Evolutionary conservation across 768 basidiomycete species (phyloP).

Genomic region (Scleroderma citrinum): DNA sequence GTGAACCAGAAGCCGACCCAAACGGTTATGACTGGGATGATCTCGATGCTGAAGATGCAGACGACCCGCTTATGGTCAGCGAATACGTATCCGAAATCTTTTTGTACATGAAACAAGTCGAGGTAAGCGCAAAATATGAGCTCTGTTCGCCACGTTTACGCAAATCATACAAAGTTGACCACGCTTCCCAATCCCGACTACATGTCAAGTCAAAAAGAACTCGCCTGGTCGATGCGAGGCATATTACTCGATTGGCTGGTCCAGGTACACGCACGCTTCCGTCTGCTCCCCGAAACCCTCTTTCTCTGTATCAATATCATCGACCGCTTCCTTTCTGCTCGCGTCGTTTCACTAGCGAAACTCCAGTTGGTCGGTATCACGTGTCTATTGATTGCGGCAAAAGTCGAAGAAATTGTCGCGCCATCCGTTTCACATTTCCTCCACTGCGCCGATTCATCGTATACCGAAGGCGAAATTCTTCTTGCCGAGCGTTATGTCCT

Average conservation of each 20-base stretch:
- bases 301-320: slow-evolving; percentile 87
- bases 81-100: slow-evolving; percentile 96
- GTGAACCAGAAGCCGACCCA: slow-evolving; percentile 59
- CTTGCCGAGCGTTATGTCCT: slow-evolving; percentile 87
- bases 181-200: slow-evolving; percentile 84
- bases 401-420: slow-evolving; percentile 89
- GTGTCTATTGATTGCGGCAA: slow-evolving; percentile 81
- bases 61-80: slow-evolving; percentile 95
- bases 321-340: slow-evolving; percentile 63
- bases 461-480: slow-evolving; percentile 73
- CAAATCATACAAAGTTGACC: slow-evolving; percentile 41
- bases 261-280: slow-evolving; percentile 84
- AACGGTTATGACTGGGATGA: slow-evolving; percentile 77
- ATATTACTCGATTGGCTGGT: slow-evolving; percentile 92
- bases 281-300: slow-evolving; percentile 83
- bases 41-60: slow-evolving; percentile 83
- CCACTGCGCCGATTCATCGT: slow-evolving; percentile 72
- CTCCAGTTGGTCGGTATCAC: slow-evolving; percentile 90
- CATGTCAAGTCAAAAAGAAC: slow-evolving; percentile 76
- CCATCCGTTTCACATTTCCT: slow-evolving; percentile 81
- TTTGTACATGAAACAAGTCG: slow-evolving; percentile 78
- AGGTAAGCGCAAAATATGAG: slow-evolving; percentile 50
- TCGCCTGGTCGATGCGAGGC: slow-evolving; percentile 86
- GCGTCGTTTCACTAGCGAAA: slow-evolving; percentile 74
- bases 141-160: not conserved